Evolutionary conservation across 352 stramenopile species (phyloP), one percentile per base, ranked within the genome.

Genomic region (Phytopythium mirpurense): DNA sequence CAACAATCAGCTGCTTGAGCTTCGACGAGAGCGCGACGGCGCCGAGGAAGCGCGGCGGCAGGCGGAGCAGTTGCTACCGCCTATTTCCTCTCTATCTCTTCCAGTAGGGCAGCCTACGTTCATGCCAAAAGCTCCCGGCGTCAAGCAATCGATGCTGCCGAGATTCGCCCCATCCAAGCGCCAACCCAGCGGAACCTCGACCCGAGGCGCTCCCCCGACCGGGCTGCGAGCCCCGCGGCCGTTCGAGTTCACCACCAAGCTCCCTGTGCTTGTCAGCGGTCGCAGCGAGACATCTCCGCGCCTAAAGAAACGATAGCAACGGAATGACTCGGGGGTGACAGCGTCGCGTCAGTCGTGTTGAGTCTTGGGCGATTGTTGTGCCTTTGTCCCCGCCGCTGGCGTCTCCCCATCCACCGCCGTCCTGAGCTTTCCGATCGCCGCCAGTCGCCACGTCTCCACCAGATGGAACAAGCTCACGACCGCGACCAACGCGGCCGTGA

Each of bases 1-100:
- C 4, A 66, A 51, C 19, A 51, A 74, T 6, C 58, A 64, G 35
- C 26, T 69, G 8, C 38, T 68, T 18, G 59, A 57, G 12, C 31
- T 67, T 4, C 53, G 59, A 31, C 45, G 45, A 10, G 27, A 51
- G 7, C 45, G 45, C 0, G 26, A 24, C 2, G 18, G 40, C 5
- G 27, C 44, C 5, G 15, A n/a, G 2, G 27, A 14, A 40, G 45
- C 45, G 10, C 16, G n/a, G n/a, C 18, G 14, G 5, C 42, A 34
- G 7, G 42, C 11, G 14, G 16, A 11, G 6, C 26, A 49, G n/a
- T 23, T 23, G 42, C 5, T 5, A 32, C 42, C 42, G 26, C 21
- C 12, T 23, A 11, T 49, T 31, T 15, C 19, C n/a, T n/a, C 29
- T 2, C 29, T 29, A n/a, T 27, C 45, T 6, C 45, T 29, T 40